phyloP scores from a whole-genome alignment of 441 rosid species.

The Isatis lusitanica region DNA sequence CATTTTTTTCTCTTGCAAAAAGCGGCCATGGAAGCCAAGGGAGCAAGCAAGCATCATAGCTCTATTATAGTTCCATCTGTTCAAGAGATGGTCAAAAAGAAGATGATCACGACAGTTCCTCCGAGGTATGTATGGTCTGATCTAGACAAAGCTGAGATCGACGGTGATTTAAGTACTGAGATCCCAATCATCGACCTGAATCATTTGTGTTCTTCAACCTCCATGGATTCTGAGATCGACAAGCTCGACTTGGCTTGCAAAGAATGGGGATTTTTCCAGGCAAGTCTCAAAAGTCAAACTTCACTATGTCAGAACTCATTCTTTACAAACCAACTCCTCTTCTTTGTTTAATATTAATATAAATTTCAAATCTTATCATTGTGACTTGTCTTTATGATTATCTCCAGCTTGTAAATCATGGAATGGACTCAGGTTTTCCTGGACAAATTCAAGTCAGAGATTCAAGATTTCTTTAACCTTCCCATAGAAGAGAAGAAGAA shows the following conservation, averaged over 20 bases:
- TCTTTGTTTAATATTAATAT: neutral
- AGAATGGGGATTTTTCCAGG: conserved; percentile 67
- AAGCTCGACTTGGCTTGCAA: conserved; percentile 52
- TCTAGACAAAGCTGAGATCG: conserved; percentile 4
- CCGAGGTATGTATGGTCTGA: conserved; percentile 23
- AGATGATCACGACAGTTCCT: conserved; percentile 26
- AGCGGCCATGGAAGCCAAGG: conserved; percentile 10
- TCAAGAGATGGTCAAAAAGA: conserved; percentile 23
- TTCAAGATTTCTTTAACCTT: neutral
- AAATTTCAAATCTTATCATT: neutral
- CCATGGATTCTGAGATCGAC: conserved; percentile 27
- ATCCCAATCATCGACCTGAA: conserved; percentile 22
- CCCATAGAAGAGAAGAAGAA: conserved; percentile 10
- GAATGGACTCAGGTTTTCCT: neutral
- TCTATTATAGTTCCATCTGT: conserved; percentile 26
- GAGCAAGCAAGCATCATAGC: neutral
- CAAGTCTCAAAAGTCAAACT: neutral
- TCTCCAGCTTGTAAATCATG: conserved; percentile 1
- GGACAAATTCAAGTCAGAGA: neutral
- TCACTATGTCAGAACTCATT: neutral
- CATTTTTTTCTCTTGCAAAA: neutral
- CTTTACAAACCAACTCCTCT: neutral
- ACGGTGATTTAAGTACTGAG: neutral
- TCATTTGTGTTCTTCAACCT: conserved; percentile 6
- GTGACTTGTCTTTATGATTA: neutral